phyloP scores from a whole-genome alignment of 495 filamentous ascomycete species.

The Daldinia loculata region DNA sequence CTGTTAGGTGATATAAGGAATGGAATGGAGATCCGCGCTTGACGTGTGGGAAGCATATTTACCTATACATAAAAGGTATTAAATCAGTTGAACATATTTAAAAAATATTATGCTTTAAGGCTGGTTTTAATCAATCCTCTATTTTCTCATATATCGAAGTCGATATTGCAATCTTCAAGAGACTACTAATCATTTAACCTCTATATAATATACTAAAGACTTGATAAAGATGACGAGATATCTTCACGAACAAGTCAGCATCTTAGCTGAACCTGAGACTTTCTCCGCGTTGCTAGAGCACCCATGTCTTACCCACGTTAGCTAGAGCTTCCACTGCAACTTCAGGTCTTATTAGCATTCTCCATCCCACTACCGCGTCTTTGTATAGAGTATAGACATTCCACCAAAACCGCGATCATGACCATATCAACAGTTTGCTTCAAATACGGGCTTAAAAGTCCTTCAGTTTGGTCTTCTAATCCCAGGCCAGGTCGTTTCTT shows the following conservation, averaged over 20 bases:
- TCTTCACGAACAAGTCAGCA: not conserved
- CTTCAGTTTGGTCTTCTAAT: not conserved
- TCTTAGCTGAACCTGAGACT: constrained; percentile 10
- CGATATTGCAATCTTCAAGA: not conserved
- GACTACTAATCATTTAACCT: not conserved
- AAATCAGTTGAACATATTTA: not conserved
- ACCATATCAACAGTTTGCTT: constrained; percentile 20
- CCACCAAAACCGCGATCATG: constrained; percentile 28
- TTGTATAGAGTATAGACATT: constrained; percentile 38
- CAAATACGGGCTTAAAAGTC: constrained; percentile 23
- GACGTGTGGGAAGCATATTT: not conserved
- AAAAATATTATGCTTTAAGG: not conserved
- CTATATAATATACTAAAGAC: not conserved
- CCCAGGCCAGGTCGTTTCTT: constrained; percentile 22
- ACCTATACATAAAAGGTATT: not conserved
- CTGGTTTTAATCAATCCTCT: not conserved
- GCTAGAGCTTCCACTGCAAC: constrained; percentile 30
- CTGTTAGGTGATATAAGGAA: constrained; percentile 18
- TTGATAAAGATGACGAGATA: not conserved
- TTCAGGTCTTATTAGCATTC: constrained; percentile 44
- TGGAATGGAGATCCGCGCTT: constrained; percentile 41
- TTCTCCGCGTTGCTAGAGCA: constrained; percentile 21
- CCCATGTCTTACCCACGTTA: constrained; percentile 41
- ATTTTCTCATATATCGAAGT: not conserved
- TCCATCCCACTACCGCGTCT: constrained; percentile 32